These are phyloP conservation scores for barrel medic (Medicago truncatula) DNA, from an alignment of 306 rosid species.

Conservation along the genomic window MtrunA17r5.0-ANR NC_053045.1:61132001-61132500, in stretches of 20 bases:
- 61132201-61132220: constrained; percentile 41
- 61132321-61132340: constrained; percentile 36
- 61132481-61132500: constrained; percentile 51
- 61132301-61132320: constrained; percentile 40
- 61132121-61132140: constrained; percentile 33
- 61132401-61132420: constrained; percentile 37
- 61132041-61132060: constrained; percentile 18
- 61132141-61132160: constrained; percentile 34
- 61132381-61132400: constrained; percentile 35
- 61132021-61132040: constrained; percentile 49
- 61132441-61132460: constrained; percentile 47
- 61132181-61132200: constrained; percentile 44
- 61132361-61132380: neutral
- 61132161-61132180: constrained; percentile 27
- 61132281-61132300: constrained; percentile 33
- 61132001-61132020: constrained; percentile 33
- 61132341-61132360: constrained; percentile 41
- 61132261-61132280: constrained; percentile 15
- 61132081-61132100: constrained; percentile 49
- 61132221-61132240: constrained; percentile 32
- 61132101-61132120: constrained; percentile 24
- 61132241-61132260: constrained; percentile 30
- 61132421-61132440: constrained; percentile 36
- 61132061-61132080: constrained; percentile 34
- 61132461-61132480: constrained; percentile 37